A percentile compares a stretch with the other conserved stretches of the same genome.
Evolutionary conservation across 2,329 filamentous ascomycete species (phyloP).

Genomic region (Xylaria polymorpha): DNA sequence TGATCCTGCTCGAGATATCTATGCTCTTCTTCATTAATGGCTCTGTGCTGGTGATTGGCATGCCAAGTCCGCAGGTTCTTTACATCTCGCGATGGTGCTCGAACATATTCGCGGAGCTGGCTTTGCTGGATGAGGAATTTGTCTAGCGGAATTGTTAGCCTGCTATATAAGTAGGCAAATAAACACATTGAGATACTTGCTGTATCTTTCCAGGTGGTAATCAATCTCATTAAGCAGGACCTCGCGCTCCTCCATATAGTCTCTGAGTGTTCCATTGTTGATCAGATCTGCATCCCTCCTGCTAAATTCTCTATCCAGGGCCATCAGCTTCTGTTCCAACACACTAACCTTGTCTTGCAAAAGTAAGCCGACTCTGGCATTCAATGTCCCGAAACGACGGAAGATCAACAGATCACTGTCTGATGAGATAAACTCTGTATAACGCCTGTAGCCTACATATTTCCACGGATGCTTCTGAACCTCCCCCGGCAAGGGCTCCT

Average conservation of each 20-base stretch:
- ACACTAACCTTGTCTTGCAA: slow-evolving; percentile 51
- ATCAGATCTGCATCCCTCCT: slow-evolving; percentile 35
- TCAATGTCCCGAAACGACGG: slow-evolving; percentile 50
- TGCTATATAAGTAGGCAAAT: not conserved
- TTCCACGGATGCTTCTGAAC: slow-evolving; percentile 47
- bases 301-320: slow-evolving; percentile 45
- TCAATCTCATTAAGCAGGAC: slow-evolving; percentile 36
- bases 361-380: slow-evolving; percentile 47
- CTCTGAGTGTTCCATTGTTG: slow-evolving; percentile 48
- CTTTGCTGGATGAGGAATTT: slow-evolving; percentile 45
- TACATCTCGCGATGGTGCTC: slow-evolving; percentile 41
- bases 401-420: slow-evolving; percentile 51
- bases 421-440: slow-evolving; percentile 47
- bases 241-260: slow-evolving; percentile 42
- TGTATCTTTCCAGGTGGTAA: slow-evolving; percentile 42
- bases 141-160: slow-evolving; percentile 37
- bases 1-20: slow-evolving; percentile 39
- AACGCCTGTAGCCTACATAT: slow-evolving; percentile 48
- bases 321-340: slow-evolving; percentile 48
- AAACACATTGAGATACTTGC: slow-evolving; percentile 26
- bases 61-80: slow-evolving; percentile 42
- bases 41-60: slow-evolving; percentile 1
- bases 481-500: slow-evolving; percentile 19
- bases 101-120: slow-evolving; percentile 33
- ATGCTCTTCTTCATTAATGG: slow-evolving; percentile 35